A percentile compares a stretch with the other conserved stretches of the same genome.
Evolutionary conservation across 352 stramenopile genomes (phyloP).

Genomic region (Thraustochytrium sp.): DNA sequence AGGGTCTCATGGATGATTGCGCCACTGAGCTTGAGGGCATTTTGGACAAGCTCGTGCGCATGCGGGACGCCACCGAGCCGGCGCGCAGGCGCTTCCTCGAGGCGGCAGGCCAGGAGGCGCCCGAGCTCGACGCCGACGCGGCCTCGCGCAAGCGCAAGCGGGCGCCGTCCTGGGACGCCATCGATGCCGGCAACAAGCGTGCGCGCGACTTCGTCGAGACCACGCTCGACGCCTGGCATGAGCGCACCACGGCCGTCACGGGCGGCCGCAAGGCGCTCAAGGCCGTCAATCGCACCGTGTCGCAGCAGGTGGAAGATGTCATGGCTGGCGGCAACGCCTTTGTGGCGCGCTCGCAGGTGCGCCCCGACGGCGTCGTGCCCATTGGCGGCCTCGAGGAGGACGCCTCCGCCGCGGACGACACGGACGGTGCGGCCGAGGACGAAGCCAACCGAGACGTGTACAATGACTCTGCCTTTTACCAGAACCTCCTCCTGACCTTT

Average conservation of each 20-base stretch:
- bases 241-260: not conserved
- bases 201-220: not conserved
- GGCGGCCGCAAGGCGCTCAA: not conserved
- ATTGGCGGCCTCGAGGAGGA: not conserved
- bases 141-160: not conserved
- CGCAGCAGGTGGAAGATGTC: constrained; percentile 22
- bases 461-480: constrained; percentile 40
- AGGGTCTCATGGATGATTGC: not conserved
- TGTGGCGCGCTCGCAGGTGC: not conserved
- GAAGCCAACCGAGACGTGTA: not conserved
- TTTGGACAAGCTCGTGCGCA: not conserved
- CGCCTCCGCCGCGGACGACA: not conserved
- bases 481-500: constrained; percentile 40
- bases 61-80: not conserved
- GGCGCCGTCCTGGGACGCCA: not conserved
- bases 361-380: not conserved
- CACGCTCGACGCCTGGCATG: constrained; percentile 12
- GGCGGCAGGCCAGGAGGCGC: not conserved
- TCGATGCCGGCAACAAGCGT: not conserved
- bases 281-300: constrained; percentile 1
- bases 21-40: not conserved
- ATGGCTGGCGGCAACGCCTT: not conserved
- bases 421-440: not conserved
- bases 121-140: not conserved
- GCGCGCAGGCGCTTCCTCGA: not conserved